A percentile compares a stretch with the other conserved stretches of the same genome.
Conservation (phyloP, 805 yeast genomes). For the Candida dajiaensis region DNA sequence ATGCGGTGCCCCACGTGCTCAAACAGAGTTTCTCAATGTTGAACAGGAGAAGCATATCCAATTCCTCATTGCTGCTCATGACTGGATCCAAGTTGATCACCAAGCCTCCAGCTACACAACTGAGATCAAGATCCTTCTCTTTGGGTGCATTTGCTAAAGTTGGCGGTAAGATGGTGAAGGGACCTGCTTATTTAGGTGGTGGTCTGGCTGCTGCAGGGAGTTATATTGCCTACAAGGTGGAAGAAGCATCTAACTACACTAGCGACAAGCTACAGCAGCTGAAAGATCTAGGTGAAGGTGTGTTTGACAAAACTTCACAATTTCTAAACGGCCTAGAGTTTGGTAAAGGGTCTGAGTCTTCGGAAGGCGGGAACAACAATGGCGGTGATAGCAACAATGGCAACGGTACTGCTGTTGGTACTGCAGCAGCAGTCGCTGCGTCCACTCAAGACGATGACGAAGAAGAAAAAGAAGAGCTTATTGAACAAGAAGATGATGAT, state of each 20-base stretch:
- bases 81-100: background rate
- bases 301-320: constrained; percentile 34
- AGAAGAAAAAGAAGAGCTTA: constrained; percentile 32
- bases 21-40: background rate
- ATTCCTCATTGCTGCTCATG: constrained; percentile 8
- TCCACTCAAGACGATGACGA: constrained; percentile 41
- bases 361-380: constrained; percentile 21
- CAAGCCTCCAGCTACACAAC: background rate
- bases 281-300: constrained; percentile 54
- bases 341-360: constrained; percentile 21
- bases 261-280: constrained; percentile 57
- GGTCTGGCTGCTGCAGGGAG: constrained; percentile 94
- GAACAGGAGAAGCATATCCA: constrained; percentile 1
- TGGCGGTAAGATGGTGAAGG: constrained; percentile 45
- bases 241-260: constrained; percentile 73
- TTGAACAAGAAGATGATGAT: constrained; percentile 41
- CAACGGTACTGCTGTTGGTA: constrained; percentile 49
- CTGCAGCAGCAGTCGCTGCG: constrained; percentile 46
- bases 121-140: constrained; percentile 14
- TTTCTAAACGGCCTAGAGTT: constrained; percentile 21
- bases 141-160: constrained; percentile 42
- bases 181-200: constrained; percentile 85
- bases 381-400: constrained; percentile 26
- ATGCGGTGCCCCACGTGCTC: background rate
- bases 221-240: constrained; percentile 85